Percentiles rank a stretch among this genome's conserved stretches.
Conservation (phyloP, 2,329 filamentous ascomycete genomes). For the Aspergillus quadricinctus region DNA sequence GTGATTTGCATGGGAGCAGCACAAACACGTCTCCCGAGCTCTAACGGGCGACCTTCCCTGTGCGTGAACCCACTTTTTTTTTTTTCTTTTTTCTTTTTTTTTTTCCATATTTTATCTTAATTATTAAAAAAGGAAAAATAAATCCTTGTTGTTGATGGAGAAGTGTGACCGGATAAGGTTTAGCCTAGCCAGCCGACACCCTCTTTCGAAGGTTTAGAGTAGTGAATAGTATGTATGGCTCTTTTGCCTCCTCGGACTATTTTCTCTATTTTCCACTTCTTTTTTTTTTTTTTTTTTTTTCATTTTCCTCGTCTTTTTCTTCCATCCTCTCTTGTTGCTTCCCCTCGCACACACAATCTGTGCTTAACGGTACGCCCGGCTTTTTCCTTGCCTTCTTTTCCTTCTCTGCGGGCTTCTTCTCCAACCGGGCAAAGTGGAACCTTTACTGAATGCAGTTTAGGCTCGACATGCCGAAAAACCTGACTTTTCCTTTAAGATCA, state of each 20-base stretch:
- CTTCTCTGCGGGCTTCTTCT: constrained; percentile 11
- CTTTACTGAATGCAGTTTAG: constrained; percentile 11
- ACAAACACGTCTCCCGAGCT: constrained; percentile 25
- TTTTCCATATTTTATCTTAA: background rate
- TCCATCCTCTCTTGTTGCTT: constrained; percentile 6
- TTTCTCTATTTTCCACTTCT: constrained; percentile 6
- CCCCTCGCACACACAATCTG: constrained; percentile 9
- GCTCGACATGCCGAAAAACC: constrained; percentile 10
- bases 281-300: constrained; percentile 6
- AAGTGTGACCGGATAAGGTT: background rate
- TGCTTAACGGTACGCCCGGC: constrained; percentile 18
- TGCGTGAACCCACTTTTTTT: constrained; percentile 23
- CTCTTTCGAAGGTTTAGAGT: background rate
- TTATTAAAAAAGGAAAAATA: background rate
- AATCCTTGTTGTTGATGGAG: constrained; percentile 4
- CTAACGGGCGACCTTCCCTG: constrained; percentile 27
- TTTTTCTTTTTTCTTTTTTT: constrained; percentile 11
- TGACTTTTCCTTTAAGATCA: constrained; percentile 14
- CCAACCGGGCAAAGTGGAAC: constrained; percentile 7
- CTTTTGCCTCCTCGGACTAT: background rate
- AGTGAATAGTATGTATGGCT: background rate
- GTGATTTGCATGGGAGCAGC: constrained; percentile 26
- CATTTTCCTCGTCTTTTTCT: constrained; percentile 4
- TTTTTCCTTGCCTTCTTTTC: constrained; percentile 4
- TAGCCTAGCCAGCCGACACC: background rate